Evolutionary conservation across 208 protist species (phyloP).

Genomic region (Crithidia mellificae): DNA sequence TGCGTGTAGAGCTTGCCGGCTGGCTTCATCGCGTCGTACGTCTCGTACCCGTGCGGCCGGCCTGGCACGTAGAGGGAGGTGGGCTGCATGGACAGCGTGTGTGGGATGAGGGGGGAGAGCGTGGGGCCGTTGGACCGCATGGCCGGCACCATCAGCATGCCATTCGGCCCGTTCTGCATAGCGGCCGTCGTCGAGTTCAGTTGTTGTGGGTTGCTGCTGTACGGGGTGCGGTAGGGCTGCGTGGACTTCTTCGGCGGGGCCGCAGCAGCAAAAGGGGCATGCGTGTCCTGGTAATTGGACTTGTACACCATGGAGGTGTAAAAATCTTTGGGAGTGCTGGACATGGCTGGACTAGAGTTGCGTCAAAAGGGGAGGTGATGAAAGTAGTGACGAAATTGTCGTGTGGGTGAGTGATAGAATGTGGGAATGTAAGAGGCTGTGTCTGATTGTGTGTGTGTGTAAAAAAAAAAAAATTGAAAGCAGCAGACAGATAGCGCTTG

Average conservation of each 20-base stretch:
- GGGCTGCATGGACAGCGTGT: slow-evolving; percentile 4
- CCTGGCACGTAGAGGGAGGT: not conserved
- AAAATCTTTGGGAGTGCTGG: slow-evolving; percentile 34
- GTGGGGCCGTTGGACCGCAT: not conserved
- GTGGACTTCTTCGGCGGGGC: slow-evolving; percentile 14
- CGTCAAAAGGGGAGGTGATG: not conserved
- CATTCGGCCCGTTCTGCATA: not conserved
- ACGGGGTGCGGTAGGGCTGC: slow-evolving; percentile 28
- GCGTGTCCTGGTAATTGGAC: slow-evolving; percentile 41
- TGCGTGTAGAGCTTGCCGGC: slow-evolving; percentile 50
- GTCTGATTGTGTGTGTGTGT: no score
- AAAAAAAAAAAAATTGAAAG: no score
- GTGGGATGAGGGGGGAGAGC: slow-evolving; percentile 9
- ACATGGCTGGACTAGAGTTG: slow-evolving; percentile 19
- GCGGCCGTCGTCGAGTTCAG: not conserved
- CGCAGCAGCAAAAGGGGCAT: slow-evolving; percentile 1
- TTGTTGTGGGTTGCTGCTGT: slow-evolving; percentile 21
- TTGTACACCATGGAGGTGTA: slow-evolving; percentile 62
- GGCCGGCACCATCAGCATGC: not conserved
- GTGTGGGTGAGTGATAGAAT: no score
- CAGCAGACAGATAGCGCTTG: no score
- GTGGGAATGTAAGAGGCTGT: no score
- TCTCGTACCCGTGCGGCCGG: slow-evolving; percentile 20
- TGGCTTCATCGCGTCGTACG: slow-evolving; percentile 3
- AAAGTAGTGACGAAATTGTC: not conserved